These are phyloP conservation scores for Nannizziopsis arthrosporioides DNA, from an alignment of 2,329 filamentous ascomycete genomes.

Conservation along the genomic window DNA sequence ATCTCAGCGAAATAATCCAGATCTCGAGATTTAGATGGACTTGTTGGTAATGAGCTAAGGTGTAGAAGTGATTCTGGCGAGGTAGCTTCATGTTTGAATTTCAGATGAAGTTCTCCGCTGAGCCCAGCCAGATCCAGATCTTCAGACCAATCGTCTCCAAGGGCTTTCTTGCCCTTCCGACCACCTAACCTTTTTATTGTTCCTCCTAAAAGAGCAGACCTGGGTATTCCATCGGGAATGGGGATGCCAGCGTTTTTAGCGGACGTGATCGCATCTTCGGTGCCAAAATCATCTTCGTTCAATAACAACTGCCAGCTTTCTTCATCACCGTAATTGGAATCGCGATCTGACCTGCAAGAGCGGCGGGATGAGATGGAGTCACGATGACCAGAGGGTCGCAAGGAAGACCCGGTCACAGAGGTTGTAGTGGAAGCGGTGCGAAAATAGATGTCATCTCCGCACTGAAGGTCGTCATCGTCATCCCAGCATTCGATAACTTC, in stretches of 20 bases:
- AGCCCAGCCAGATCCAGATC: conserved; percentile 58
- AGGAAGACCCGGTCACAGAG: conserved; percentile 34
- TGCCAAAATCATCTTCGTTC: conserved; percentile 72
- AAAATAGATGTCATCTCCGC: conserved; percentile 36
- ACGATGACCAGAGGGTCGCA: conserved; percentile 41
- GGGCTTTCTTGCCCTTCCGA: conserved; percentile 57
- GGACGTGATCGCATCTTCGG: conserved; percentile 71
- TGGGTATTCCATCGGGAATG: conserved; percentile 72
- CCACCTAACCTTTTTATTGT: conserved; percentile 83
- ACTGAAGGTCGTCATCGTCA: conserved; percentile 39
- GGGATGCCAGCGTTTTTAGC: conserved; percentile 86
- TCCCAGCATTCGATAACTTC: conserved; percentile 40
- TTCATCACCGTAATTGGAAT: conserved; percentile 58
- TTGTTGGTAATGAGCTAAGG: conserved; percentile 42
- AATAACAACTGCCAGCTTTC: conserved; percentile 83
- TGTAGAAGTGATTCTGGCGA: conserved; percentile 60
- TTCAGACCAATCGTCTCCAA: conserved; percentile 71
- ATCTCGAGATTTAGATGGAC: conserved; percentile 28
- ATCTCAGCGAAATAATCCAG: conserved; percentile 21
- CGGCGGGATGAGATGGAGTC: conserved; percentile 72
- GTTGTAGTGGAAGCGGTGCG: conserved; percentile 36
- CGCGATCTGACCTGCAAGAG: conserved; percentile 72
- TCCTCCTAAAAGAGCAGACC: conserved; percentile 79
- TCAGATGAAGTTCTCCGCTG: conserved; percentile 50
- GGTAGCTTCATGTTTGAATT: conserved; percentile 46